Evolutionary conservation across 2,329 filamentous ascomycete species (phyloP), one percentile per base, ranked within the genome.

Genomic region (Claviceps spartinae): DNA sequence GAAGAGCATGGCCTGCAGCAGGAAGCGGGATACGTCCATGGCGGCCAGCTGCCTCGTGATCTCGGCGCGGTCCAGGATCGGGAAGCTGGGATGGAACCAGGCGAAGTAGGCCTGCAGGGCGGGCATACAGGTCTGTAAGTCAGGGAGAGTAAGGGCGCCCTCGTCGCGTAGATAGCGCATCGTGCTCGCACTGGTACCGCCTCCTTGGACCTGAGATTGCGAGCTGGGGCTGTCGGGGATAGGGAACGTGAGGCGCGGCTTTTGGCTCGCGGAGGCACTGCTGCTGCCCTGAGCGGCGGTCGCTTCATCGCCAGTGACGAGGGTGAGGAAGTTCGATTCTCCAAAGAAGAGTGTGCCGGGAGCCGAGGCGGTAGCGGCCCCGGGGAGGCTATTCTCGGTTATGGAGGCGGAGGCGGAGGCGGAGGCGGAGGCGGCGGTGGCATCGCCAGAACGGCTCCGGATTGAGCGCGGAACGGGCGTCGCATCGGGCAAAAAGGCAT

Each of bases 71-170:
- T 79, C 74, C 0, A 80, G 56, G 13, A 80, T 68, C 0, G 77
- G 75, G 47, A 78, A 80, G 51, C 73, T 74, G 0, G 77, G 75
- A 55, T 80, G 77, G 50, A 78, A 79, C 70, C 75, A 77, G 22
- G 67, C 64, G 51, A 80, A 79, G 61, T 78, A 80, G 0, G 75
- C 75, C 18, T 69, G 63, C 0, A 79, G 58, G 0, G 76, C 64
- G 1, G 66, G 66, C 4, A 72, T 63, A 43, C 71, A 70, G 18
- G 71, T 65, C 2, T 67, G 59, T 14, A 63, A 56, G 2, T 70
- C 65, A 0, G 76, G 75, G 24, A 76, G 70, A 0, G 69, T 67
- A 43, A 78, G 70, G 13, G 62, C 65, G 6, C 64, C 63, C 45
- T 73, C 68, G 37, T 72, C 70, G 13, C 69, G 69, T 3, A 77